Base-by-base conservation (phyloP, 257 asterid species). In the Solanum boliviense region DNA sequence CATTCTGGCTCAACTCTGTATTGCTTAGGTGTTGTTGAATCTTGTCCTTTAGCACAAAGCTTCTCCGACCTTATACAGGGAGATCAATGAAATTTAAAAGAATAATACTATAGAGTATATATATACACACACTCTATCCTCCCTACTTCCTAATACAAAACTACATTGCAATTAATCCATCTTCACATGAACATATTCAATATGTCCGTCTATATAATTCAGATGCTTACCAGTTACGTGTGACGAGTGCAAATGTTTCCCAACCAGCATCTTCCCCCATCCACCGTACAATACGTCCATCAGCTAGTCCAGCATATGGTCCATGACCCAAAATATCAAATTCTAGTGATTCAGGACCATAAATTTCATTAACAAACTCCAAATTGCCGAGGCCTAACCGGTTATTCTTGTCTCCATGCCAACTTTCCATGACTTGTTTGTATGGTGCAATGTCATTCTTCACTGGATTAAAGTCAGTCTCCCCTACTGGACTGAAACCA, bases 211-310 rank as follows among this genome's bases (percentile, higher is more conserved):
- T 36, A 52, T 52, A 52, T 52, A 32, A 70, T 70, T 27, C n/a
- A 16, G 58, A 75, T 38, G 46, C 86, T 87, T 85, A 97, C 99
- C 99, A 97, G 44, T 93, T 92, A 44, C 32, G 88, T 5, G 99
- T 93, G n/a, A 94, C 95, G 16, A 93, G 83, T 12, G 99, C 98
- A 87, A 95, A 97, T 15, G 98, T 96, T 82, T 96, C 98, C 99
- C 98, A 96, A 13, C 98, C 98, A 4, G 7, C 83, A 6, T 92
- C 94, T 23, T 88, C 15, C 2, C 99, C 98, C 95, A 93, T 95
- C 98, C 98, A 97, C 88, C 99, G 89, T 7, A 95, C 99, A 13
- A 97, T 76, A 12, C 98, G 97, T 0, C 99, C 99, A 86, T 97
- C 98, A 16, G 98, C 99, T 60, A 97, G 89, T 25, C 98, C 98